Evolutionary conservation across 306 rosid species (phyloP).

Genomic region (Luffa aegyptiaca): DNA sequence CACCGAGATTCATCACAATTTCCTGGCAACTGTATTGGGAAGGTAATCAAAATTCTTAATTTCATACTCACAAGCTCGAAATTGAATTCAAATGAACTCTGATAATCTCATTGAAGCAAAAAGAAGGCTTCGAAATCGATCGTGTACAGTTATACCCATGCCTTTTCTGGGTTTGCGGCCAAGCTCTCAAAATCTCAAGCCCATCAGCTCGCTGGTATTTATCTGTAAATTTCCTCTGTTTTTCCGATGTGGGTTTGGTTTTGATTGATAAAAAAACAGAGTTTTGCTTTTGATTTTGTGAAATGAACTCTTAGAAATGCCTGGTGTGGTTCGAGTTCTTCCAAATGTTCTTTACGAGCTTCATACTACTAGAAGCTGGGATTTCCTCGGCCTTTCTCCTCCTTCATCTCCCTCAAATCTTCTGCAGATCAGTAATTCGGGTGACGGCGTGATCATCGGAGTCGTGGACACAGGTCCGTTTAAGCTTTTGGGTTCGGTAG

Average conservation of each 20-base stretch:
- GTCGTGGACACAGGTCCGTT: slow-evolving; percentile 38
- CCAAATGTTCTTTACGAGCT: slow-evolving; percentile 31
- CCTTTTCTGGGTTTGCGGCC: slow-evolving; percentile 35
- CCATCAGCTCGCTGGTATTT: slow-evolving; percentile 11
- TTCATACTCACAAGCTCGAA: not conserved
- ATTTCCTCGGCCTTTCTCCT: slow-evolving; percentile 31
- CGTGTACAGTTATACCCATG: slow-evolving; percentile 30
- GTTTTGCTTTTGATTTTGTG: not conserved
- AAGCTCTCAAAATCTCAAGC: slow-evolving; percentile 25
- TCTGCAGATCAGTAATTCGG: slow-evolving; percentile 26
- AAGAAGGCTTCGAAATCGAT: slow-evolving; percentile 19
- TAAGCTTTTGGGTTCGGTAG: not conserved
- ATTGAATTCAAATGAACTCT: not conserved
- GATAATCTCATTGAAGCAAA: slow-evolving; percentile 6
- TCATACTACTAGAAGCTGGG: slow-evolving; percentile 55
- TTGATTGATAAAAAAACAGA: not conserved
- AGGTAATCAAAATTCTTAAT: slow-evolving; percentile 8
- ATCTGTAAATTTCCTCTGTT: not conserved
- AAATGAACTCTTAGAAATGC: slow-evolving; percentile 20
- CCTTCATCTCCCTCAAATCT: slow-evolving; percentile 19
- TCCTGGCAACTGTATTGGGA: slow-evolving; percentile 25
- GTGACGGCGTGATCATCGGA: slow-evolving; percentile 33
- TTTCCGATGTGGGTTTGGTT: not conserved
- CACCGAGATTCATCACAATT: slow-evolving; percentile 17
- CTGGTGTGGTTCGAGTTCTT: slow-evolving; percentile 33